Percentiles rank a stretch among this genome's conserved stretches.
phyloP scores from a whole-genome alignment of 306 rosid species.

The Cucurbita argyrosperma region DNA sequence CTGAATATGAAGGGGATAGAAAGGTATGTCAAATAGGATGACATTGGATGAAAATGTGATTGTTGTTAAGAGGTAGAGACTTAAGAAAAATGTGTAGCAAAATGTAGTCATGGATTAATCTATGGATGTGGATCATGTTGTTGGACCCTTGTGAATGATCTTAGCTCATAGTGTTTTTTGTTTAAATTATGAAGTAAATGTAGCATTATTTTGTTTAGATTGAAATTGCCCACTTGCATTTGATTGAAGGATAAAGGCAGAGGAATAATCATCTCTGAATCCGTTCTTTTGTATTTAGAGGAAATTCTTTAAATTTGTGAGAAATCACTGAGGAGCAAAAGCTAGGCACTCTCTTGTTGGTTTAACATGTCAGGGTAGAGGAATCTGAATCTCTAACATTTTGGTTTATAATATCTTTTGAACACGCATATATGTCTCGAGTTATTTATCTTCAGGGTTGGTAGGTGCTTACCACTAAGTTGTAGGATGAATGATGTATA shows the following conservation, averaged over 20 bases:
- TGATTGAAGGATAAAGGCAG: neutral
- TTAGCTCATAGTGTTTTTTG: neutral
- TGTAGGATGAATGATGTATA: neutral
- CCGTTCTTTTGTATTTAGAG: neutral
- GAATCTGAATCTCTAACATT: too few relatives aligned
- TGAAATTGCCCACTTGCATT: neutral
- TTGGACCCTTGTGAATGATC: neutral
- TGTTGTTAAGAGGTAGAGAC: neutral
- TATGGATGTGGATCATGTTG: neutral
- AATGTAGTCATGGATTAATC: neutral
- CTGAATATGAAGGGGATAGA: neutral
- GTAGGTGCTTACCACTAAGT: neutral
- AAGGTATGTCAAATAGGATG: neutral
- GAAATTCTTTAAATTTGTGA: neutral
- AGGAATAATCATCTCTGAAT: neutral
- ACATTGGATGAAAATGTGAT: neutral
- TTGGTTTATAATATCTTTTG: too few relatives aligned
- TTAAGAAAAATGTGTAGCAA: neutral
- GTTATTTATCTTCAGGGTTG: too few relatives aligned
- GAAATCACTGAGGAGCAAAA: neutral
- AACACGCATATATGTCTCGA: too few relatives aligned
- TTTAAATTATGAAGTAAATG: neutral
- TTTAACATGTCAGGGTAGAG: too few relatives aligned
- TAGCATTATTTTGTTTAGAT: neutral
- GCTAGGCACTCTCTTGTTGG: too few relatives aligned